Evolutionary conservation across 2,329 filamentous ascomycete species (phyloP).

Genomic region (Xylariaceae sp.): DNA sequence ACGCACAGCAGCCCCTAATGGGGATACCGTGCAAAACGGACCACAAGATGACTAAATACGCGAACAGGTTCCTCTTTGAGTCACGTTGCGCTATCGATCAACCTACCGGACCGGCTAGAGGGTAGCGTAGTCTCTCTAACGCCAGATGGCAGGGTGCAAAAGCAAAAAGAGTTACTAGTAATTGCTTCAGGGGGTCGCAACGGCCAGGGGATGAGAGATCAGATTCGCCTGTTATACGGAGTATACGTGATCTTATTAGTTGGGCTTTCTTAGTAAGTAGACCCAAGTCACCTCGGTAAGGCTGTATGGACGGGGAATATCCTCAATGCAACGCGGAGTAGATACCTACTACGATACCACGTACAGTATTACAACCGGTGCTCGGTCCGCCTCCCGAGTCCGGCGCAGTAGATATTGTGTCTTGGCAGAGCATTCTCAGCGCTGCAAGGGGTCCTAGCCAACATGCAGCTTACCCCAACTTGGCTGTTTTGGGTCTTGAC

Average conservation of each 20-base stretch:
- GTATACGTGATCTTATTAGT: background rate
- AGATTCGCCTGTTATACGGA: too few relatives aligned
- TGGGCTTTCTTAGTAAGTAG: background rate
- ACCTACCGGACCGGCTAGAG: background rate
- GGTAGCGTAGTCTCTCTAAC: background rate
- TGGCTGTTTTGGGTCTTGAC: background rate
- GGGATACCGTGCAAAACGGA: background rate
- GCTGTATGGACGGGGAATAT: background rate
- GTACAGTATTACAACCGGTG: too few relatives aligned
- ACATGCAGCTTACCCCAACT: background rate
- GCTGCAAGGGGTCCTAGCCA: constrained; percentile 9
- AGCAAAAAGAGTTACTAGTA: background rate
- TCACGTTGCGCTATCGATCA: background rate
- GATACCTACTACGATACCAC: background rate
- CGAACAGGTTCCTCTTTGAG: background rate
- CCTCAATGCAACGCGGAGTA: background rate
- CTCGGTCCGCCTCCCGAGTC: background rate
- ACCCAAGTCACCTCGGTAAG: background rate
- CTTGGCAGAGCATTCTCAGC: constrained; percentile 6
- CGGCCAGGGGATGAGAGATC: background rate
- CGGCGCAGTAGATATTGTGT: too few relatives aligned
- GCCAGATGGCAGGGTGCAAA: background rate
- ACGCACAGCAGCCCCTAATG: background rate
- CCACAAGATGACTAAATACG: background rate
- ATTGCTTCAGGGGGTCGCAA: background rate